Base-by-base conservation (phyloP, 176 grass and related monocot species). In the Alloteropsis semialata region DNA sequence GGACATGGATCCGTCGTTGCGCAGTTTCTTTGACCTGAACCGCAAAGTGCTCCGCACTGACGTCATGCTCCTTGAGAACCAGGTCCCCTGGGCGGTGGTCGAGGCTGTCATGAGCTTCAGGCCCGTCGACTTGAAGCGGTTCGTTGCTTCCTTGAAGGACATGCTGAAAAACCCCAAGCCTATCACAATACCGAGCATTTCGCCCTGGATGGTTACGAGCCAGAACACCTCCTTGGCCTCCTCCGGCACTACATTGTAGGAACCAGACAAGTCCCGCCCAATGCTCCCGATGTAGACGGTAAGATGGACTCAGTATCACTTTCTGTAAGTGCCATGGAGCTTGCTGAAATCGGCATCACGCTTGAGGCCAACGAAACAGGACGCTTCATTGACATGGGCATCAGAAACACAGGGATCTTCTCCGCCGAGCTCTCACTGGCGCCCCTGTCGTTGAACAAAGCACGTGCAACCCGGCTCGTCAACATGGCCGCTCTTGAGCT, bases 251-350 rank as follows among this genome's bases (percentile, higher is more conserved):
- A 59, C 10, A 15, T 14, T 12, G 56, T 59, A 0, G 56, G 56
- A 12, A 27, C 10, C 12, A 25, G n/a, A 29, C 24, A 15, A 29
- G 10, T 0, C 0, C 18, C 1, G 0, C 2, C 3, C 1, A 36
- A 36, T n/a, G n/a, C n/a, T n/a, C n/a, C n/a, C n/a, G n/a, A n/a
- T n/a, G n/a, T n/a, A n/a, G n/a, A n/a, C n/a, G n/a, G n/a, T n/a
- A n/a, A n/a, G n/a, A n/a, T n/a, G n/a, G n/a, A n/a, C n/a, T n/a
- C n/a, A n/a, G n/a, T n/a, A n/a, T n/a, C n/a, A n/a, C n/a, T n/a
- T n/a, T n/a, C n/a, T n/a, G n/a, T n/a, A n/a, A 59, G 56, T 13
- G 56, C 57, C 24, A 14, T 59, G 0, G 57, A 59, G 24, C 57
- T 59, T 28, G 57, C 57, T 0, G 3, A 28, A 25, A 59, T 59